Evolutionary conservation across 2,329 filamentous ascomycete species (phyloP).

Genomic region (Colletotrichum spinosum): DNA sequence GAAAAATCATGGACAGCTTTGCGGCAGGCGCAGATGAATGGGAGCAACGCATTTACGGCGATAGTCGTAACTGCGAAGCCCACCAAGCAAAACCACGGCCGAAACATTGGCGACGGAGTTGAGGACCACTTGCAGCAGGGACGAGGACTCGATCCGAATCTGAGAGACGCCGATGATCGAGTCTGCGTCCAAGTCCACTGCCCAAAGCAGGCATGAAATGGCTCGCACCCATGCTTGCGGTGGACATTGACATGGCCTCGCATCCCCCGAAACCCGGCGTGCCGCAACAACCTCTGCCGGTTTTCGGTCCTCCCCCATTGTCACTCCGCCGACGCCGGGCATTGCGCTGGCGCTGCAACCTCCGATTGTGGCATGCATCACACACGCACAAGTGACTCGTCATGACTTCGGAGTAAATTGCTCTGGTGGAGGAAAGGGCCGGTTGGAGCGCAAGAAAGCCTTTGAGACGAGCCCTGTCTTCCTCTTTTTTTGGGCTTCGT

Average conservation of each 20-base stretch:
- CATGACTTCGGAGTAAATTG: conserved; percentile 6
- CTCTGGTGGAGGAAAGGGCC: neutral
- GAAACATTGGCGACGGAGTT: conserved; percentile 25
- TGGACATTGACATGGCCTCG: conserved; percentile 14
- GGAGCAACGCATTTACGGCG: conserved; percentile 16
- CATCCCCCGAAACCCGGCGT: conserved; percentile 37
- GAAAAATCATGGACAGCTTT: neutral
- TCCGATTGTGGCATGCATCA: conserved; percentile 8
- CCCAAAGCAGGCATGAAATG: conserved; percentile 22
- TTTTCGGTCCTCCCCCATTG: conserved; percentile 37
- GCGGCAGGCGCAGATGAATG: neutral
- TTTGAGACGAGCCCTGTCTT: neutral
- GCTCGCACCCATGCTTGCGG: conserved; percentile 13
- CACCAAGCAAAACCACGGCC: conserved; percentile 16
- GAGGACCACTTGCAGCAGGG: conserved; percentile 17
- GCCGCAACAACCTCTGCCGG: conserved; percentile 33
- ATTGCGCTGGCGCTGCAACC: conserved; percentile 27
- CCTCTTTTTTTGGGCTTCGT: neutral
- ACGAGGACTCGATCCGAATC: conserved; percentile 18
- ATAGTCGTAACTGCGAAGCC: conserved; percentile 34
- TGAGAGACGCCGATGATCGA: conserved; percentile 16
- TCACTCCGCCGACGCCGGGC: conserved; percentile 36
- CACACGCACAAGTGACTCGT: conserved; percentile 6
- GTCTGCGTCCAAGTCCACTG: conserved; percentile 14
- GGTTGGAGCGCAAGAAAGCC: neutral